Evolutionary conservation across 345 rosid species (phyloP), one percentile per base, ranked within the genome.

Genomic region (Hibiscus syriacus): DNA sequence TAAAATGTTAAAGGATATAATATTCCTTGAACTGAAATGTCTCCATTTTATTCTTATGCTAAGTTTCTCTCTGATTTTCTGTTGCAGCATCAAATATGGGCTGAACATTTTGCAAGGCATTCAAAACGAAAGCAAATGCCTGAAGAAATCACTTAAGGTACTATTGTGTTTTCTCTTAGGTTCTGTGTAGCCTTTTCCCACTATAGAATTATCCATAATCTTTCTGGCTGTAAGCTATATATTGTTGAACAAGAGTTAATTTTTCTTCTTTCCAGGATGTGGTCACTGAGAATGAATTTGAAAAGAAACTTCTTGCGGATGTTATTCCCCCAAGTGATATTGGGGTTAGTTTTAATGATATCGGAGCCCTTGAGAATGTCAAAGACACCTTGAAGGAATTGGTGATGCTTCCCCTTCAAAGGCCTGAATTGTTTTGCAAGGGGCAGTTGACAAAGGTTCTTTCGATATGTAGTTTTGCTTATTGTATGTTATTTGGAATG

Each of bases 381-480:
- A 95, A 95, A 79, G 99, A 95, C 73, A 95, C 99, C 56, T 78
- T 95, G 84, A 95, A 86, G 86, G 98, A 95, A 84, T 75, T 95
- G 84, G 99, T 95, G 75, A 95, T 95, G 99, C 97, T 95, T 77
- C 99, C 99, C 76, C 98, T 95, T 79, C 97, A 92, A 54, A 86
- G 99, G 82, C 99, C 99, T 11, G 98, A 91, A 75, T 81, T 95
- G 73, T 95, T 95, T 82, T 77, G 89, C 86, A 95, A 90, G 83
- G 99, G 99, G 76, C 98, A 95, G 80, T 83, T 95, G 62, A 95
- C 97, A 2, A 95, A 95, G 97, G 99, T 90, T 39, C 4, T 25
- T 17, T 68, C n/a, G 1, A 55, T 16, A 9, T 25, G 11, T 52
- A 32, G 17, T 53, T 36, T 16, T 55, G 11, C 62, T 54, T 5